Conservation (phyloP, 345 rosid genomes). For the Eucalyptus curtisii region DNA sequence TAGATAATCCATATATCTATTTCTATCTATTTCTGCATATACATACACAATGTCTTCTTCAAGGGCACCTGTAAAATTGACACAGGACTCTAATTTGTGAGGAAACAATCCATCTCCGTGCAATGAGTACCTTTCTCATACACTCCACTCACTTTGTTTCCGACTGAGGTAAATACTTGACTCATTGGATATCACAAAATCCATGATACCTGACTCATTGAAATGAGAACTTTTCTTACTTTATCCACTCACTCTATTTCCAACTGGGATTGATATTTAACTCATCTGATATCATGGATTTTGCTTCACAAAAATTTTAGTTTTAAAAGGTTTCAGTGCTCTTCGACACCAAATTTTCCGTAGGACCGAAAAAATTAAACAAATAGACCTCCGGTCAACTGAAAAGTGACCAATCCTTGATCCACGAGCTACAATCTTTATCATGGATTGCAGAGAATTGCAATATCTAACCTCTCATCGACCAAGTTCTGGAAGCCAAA, state of each 20-base stretch:
- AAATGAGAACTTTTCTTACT: not conserved
- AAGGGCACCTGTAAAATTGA: not conserved
- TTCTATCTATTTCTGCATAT: not conserved
- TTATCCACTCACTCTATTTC: not conserved
- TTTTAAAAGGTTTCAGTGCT: not conserved
- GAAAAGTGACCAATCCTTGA: not conserved
- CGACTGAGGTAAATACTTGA: not conserved
- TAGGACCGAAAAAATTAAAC: not conserved
- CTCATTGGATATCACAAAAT: not conserved
- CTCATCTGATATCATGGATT: not conserved
- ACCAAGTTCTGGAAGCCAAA: constrained; percentile 71
- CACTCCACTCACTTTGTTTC: not conserved
- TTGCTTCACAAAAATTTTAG: not conserved
- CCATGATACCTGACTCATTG: not conserved
- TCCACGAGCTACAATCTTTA: not conserved
- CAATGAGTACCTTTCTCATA: not conserved
- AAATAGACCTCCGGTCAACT: not conserved
- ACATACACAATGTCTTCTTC: not conserved
- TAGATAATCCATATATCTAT: not conserved
- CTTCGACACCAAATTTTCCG: not conserved
- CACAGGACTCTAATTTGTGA: not conserved
- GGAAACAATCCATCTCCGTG: not conserved
- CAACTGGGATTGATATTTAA: not conserved
- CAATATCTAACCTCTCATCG: constrained; percentile 22
- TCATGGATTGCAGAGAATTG: not conserved